These are phyloP conservation scores for Eragrostis nindensis DNA, from an alignment of 176 grass and related monocot species.

Conservation along the genomic window DNA sequence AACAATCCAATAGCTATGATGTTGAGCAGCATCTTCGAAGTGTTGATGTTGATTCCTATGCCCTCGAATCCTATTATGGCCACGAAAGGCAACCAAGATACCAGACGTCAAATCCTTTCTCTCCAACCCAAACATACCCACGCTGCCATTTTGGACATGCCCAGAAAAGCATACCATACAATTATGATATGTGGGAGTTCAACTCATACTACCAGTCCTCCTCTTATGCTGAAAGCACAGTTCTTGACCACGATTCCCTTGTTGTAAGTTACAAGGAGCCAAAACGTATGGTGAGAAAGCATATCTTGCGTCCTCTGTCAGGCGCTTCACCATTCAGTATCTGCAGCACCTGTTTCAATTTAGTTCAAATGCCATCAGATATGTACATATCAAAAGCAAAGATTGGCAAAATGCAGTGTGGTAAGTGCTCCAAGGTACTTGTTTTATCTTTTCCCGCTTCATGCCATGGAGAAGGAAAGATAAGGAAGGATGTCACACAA, in stretches of 20 bases:
- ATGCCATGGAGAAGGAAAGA: neutral
- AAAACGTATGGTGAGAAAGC: constrained; percentile 53
- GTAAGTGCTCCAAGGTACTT: constrained; percentile 70
- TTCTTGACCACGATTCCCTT: constrained; percentile 50
- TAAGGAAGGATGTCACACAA: constrained; percentile 20
- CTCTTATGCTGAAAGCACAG: constrained; percentile 59
- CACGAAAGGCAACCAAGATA: constrained; percentile 46
- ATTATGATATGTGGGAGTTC: constrained; percentile 37
- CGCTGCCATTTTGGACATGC: constrained; percentile 42
- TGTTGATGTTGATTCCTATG: constrained; percentile 53
- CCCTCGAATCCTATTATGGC: constrained; percentile 49
- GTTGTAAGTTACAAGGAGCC: constrained; percentile 53
- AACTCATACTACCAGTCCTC: constrained; percentile 53
- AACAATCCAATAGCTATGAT: constrained; percentile 45
- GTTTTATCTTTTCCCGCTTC: constrained; percentile 62
- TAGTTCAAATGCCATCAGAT: constrained; percentile 84
- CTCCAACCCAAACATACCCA: constrained; percentile 49
- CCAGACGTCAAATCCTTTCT: constrained; percentile 38
- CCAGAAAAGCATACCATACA: constrained; percentile 21
- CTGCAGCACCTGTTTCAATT: constrained; percentile 70
- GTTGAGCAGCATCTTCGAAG: constrained; percentile 47
- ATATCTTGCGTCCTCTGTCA: constrained; percentile 73
- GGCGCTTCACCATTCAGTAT: constrained; percentile 77
- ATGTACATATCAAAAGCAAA: constrained; percentile 70
- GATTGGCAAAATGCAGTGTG: constrained; percentile 69